A percentile compares a stretch with the other conserved stretches of the same genome.
These are phyloP conservation scores for Leccinum ponderosum DNA, from an alignment of 1,284 basidiomycete genomes.

Conservation along the genomic window DNA sequence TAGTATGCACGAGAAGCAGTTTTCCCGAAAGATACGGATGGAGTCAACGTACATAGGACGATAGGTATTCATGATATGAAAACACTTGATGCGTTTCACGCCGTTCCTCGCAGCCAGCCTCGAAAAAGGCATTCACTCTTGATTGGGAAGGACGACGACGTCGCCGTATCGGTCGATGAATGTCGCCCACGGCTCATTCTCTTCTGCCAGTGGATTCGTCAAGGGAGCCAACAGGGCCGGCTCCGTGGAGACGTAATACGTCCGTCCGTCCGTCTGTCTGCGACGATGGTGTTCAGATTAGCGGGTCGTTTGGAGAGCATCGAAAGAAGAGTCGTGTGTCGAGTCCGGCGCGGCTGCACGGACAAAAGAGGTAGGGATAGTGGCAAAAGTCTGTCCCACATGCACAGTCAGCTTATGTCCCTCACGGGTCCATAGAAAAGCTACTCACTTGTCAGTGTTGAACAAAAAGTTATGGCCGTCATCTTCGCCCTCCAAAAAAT, in stretches of 20 bases:
- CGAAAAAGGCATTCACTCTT: slow-evolving; percentile 82
- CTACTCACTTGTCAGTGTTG: slow-evolving; percentile 73
- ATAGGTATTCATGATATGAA: slow-evolving; percentile 79
- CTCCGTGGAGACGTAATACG: slow-evolving; percentile 84
- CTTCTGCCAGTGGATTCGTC: slow-evolving; percentile 18
- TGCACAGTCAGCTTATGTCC: slow-evolving; percentile 5
- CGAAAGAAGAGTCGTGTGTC: slow-evolving; percentile 65
- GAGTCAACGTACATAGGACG: slow-evolving; percentile 51
- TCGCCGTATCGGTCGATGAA: slow-evolving; percentile 86
- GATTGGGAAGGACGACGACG: slow-evolving; percentile 77
- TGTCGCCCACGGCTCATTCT: slow-evolving; percentile 53
- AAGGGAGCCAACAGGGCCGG: slow-evolving; percentile 74
- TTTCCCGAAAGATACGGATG: neutral
- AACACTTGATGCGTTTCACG: slow-evolving; percentile 85
- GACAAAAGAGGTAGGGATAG: too few species aligned
- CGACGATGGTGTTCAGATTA: slow-evolving; percentile 74
- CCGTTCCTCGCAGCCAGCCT: slow-evolving; percentile 77
- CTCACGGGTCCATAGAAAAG: neutral
- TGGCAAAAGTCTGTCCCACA: slow-evolving; percentile 43
- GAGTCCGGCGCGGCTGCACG: slow-evolving; percentile 67
- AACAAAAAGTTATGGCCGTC: slow-evolving; percentile 88
- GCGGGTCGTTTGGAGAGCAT: slow-evolving; percentile 73
- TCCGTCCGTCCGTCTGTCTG: slow-evolving; percentile 65
- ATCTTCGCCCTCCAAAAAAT: slow-evolving; percentile 87
- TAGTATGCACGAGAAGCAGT: neutral